phyloP scores from a whole-genome alignment of 495 filamentous ascomycete species.

The Antarctomyces pellizariae region DNA sequence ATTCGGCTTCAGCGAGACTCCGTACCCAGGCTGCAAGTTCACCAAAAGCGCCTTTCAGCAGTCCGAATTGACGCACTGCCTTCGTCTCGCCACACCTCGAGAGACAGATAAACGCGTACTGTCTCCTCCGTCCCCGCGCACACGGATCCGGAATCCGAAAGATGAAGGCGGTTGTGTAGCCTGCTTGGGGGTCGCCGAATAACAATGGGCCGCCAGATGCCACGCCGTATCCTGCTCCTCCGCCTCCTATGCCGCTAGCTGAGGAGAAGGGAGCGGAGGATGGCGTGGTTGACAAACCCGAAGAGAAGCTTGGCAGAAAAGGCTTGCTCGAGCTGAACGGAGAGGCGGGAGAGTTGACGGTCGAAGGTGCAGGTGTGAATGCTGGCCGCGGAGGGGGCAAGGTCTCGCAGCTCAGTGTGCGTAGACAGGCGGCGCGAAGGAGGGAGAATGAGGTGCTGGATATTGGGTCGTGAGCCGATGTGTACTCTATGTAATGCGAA shows the following conservation, averaged over 20 bases:
- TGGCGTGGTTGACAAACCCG: constrained; percentile 5
- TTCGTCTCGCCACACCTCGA: constrained; percentile 43
- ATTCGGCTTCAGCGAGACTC: constrained; percentile 29
- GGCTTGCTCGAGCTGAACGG: constrained; percentile 12
- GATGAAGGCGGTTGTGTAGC: constrained; percentile 81
- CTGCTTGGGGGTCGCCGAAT: constrained; percentile 60
- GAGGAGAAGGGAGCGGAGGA: too few relatives aligned
- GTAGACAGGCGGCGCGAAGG: constrained; percentile 63
- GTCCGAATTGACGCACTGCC: constrained; percentile 50
- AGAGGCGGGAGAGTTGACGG: constrained; percentile 12
- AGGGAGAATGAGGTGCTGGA: constrained; percentile 60
- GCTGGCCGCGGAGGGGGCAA: constrained; percentile 38
- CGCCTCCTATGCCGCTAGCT: constrained; percentile 17
- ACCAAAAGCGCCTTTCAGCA: constrained; percentile 53
- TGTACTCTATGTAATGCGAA: constrained; percentile 64
- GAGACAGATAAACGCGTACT: constrained; percentile 75
- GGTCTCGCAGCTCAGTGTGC: constrained; percentile 66
- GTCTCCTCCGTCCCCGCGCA: constrained; percentile 64
- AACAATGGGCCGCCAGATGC: constrained; percentile 48
- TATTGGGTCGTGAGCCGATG: constrained; percentile 60
- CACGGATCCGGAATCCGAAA: constrained; percentile 76
- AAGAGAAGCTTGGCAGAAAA: constrained; percentile 14
- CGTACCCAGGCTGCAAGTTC: constrained; percentile 54
- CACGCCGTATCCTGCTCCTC: too few relatives aligned
- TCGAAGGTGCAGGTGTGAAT: constrained; percentile 6